Evolutionary conservation across 208 protist genomes (phyloP), one percentile per base, ranked within the genome.

Genomic region (Leishmania tarentolae): DNA sequence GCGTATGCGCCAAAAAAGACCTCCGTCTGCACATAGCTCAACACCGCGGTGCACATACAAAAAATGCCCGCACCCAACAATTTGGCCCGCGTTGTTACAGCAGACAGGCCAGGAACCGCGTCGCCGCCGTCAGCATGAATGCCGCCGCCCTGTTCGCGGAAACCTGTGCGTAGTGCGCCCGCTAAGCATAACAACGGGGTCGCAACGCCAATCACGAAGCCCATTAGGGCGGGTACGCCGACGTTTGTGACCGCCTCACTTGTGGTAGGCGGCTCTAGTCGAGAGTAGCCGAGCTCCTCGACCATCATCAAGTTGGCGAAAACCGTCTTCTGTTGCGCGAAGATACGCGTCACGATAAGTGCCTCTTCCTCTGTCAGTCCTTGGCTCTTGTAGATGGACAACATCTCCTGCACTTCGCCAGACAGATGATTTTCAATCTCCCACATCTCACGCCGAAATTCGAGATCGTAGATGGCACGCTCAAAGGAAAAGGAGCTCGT

Each of bases 221-320:
- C 92, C 24, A 93, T 57, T n/a, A 90, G 61, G 6, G 88, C 79
- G 0, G 94, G 94, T 24, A 95, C 40, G 0, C 88, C 91, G 8
- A 89, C 92, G 82, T 92, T 91, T 35, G 87, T 78, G 56, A 94
- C 21, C 0, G 88, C 88, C 86, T 97, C 92, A n/a, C 73, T 56
- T 42, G 83, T 81, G n/a, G 83, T 89, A 37, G 92, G 92, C 52
- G 93, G 92, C 77, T 92, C 88, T 37, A 97, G 85, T 2, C 94
- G 92, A 3, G 91, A 94, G 83, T 97, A 97, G 75, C 97, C 97
- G 17, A 99, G 93, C 82, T 99, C 96, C 85, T 99, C 94, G 42
- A 98, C 95, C 95, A 98, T 98, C 96, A 98, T 98, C 46, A 98
- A 79, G 69, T 97, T 96, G 24, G 97, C 95, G 82, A 99, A 99